Evolutionary conservation across 768 basidiomycete species (phyloP).

Genomic region (Pisolithus orientalis): DNA sequence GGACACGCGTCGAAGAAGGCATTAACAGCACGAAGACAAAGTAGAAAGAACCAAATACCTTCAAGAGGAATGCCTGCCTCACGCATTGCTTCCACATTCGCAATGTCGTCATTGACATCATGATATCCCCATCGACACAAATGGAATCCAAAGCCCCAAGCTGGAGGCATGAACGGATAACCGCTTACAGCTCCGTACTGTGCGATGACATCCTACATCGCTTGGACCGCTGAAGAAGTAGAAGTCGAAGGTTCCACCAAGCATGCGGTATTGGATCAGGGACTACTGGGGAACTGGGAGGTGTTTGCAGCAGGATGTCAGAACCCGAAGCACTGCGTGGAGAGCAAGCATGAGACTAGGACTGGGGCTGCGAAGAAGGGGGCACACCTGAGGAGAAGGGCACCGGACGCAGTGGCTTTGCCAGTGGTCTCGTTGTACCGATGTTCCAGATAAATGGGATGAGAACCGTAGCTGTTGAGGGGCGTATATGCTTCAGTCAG

Average conservation of each 20-base stretch:
- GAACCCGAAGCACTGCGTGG: conserved; percentile 52
- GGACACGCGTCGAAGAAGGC: too few relatives aligned
- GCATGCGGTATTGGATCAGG: conserved; percentile 62
- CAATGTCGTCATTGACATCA: conserved; percentile 49
- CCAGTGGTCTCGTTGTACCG: conserved; percentile 49
- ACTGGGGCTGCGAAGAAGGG: neutral
- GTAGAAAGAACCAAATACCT: conserved; percentile 29
- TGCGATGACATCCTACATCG: conserved; percentile 50
- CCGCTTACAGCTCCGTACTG: conserved; percentile 69
- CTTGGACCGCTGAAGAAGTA: conserved; percentile 64
- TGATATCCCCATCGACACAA: conserved; percentile 54
- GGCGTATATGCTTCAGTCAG: neutral
- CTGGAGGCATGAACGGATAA: conserved; percentile 63
- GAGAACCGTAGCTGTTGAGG: conserved; percentile 54
- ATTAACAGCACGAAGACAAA: too few relatives aligned
- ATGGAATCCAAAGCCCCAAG: conserved; percentile 77
- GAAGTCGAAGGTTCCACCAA: conserved; percentile 73
- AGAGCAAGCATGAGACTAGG: conserved; percentile 6
- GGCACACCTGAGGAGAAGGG: conserved; percentile 62
- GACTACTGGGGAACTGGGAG: conserved; percentile 47
- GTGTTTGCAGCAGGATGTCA: conserved; percentile 64
- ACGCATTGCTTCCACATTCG: conserved; percentile 54
- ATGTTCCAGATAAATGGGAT: conserved; percentile 69
- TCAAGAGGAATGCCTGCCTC: conserved; percentile 73
- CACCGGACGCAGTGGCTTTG: conserved; percentile 59